Percentiles rank a stretch among this genome's conserved stretches.
phyloP scores from a whole-genome alignment of 768 basidiomycete genomes.

The Candolleomyces aberdarensis region DNA sequence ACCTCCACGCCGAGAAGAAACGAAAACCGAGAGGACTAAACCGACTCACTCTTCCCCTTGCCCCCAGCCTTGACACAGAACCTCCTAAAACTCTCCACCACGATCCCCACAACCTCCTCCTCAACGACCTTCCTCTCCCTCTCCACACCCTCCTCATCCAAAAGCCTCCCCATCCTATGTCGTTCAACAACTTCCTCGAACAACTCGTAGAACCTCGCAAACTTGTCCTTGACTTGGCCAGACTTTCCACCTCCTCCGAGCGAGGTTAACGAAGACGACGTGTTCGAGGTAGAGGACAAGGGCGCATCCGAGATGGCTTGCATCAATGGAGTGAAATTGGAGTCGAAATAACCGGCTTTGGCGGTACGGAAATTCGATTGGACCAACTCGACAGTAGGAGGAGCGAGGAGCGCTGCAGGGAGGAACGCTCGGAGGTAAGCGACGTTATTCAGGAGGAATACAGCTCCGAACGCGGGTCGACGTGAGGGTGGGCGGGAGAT shows the following conservation, averaged over 20 bases:
- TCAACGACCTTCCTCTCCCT: slow-evolving; percentile 55
- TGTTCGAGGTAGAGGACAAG: slow-evolving; percentile 34
- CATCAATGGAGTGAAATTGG: slow-evolving; percentile 78
- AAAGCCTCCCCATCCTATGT: slow-evolving; percentile 62
- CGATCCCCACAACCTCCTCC: slow-evolving; percentile 75
- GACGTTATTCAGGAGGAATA: slow-evolving; percentile 80
- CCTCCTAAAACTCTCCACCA: slow-evolving; percentile 69
- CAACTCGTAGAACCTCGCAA: slow-evolving; percentile 76
- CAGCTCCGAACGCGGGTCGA: slow-evolving; percentile 65
- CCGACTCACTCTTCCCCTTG: slow-evolving; percentile 71
- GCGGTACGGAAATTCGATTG: slow-evolving; percentile 74
- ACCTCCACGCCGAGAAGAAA: not conserved
- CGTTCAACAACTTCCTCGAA: slow-evolving; percentile 78
- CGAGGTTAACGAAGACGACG: no score
- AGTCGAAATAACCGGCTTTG: slow-evolving; percentile 81
- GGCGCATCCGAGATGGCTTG: slow-evolving; percentile 63
- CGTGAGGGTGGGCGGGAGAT: slow-evolving; percentile 53
- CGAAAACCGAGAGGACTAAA: not conserved
- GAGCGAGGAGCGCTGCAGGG: slow-evolving; percentile 53
- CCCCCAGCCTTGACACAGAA: slow-evolving; percentile 71
- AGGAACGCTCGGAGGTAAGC: slow-evolving; percentile 64
- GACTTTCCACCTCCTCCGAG: not conserved
- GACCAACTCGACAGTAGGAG: slow-evolving; percentile 58
- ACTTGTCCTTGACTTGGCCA: slow-evolving; percentile 75
- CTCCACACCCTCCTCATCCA: slow-evolving; percentile 61